Evolutionary conservation across 345 rosid genomes (phyloP).

Genomic region (Noccaea bulbosa): DNA sequence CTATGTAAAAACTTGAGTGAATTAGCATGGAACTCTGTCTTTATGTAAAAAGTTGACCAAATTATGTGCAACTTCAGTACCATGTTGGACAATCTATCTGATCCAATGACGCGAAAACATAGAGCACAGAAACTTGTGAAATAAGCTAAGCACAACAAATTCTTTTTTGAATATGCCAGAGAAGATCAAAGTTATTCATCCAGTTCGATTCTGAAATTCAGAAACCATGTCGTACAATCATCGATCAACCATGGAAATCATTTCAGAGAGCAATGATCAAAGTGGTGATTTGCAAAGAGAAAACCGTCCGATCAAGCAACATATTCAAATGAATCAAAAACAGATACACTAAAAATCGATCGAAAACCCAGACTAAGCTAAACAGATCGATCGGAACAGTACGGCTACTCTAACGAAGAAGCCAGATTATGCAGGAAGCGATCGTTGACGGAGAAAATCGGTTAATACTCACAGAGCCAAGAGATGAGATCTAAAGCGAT

Average conservation of each 20-base stretch:
- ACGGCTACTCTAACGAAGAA: too few relatives aligned
- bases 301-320: constrained; percentile 12
- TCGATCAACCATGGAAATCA: background rate
- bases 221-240: background rate
- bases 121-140: background rate
- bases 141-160: background rate
- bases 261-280: background rate
- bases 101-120: too few relatives aligned
- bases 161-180: background rate
- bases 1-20: too few relatives aligned
- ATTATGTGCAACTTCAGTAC: too few relatives aligned
- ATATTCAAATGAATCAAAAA: background rate
- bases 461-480: constrained; percentile 11
- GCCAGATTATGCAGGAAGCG: background rate
- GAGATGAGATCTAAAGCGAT: constrained; percentile 28
- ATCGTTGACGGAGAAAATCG: constrained; percentile 30
- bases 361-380: background rate
- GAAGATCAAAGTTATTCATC: background rate
- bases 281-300: background rate
- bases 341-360: background rate
- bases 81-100: background rate
- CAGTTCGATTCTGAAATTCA: background rate
- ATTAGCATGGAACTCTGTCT: too few relatives aligned
- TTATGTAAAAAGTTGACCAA: too few relatives aligned
- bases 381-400: background rate